These are phyloP conservation scores for Xerocomellus chrysenteron DNA, from an alignment of 768 basidiomycete genomes.

Conservation along the genomic window DNA sequence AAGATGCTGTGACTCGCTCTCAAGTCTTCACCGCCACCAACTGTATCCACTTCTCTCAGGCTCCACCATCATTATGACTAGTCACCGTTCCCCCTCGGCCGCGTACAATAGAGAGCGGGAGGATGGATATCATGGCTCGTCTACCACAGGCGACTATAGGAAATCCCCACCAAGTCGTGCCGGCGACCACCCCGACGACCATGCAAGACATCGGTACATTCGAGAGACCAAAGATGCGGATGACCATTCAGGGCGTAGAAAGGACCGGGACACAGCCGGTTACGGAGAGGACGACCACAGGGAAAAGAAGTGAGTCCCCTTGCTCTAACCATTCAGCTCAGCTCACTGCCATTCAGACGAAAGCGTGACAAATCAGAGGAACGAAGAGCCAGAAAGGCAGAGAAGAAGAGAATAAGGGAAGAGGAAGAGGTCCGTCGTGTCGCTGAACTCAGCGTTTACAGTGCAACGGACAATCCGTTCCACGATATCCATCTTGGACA, in stretches of 20 bases:
- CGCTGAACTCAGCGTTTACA: constrained; percentile 94
- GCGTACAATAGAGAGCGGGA: constrained; percentile 23
- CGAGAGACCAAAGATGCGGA: constrained; percentile 33
- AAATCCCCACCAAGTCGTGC: constrained; percentile 35
- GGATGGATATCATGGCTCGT: constrained; percentile 35
- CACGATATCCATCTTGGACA: constrained; percentile 95
- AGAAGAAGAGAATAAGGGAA: constrained; percentile 78
- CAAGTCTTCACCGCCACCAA: background rate
- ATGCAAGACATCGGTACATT: constrained; percentile 31
- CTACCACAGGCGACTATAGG: constrained; percentile 30
- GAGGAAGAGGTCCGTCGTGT: constrained; percentile 91
- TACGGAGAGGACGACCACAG: constrained; percentile 34
- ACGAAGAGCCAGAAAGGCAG: constrained; percentile 78
- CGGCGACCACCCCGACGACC: constrained; percentile 26
- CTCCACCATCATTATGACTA: constrained; percentile 38
- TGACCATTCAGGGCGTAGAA: constrained; percentile 30
- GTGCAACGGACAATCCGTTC: constrained; percentile 96
- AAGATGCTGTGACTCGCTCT: background rate
- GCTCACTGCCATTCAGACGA: constrained; percentile 47
- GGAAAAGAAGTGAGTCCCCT: constrained; percentile 46
- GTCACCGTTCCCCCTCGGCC: constrained; percentile 49
- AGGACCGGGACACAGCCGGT: constrained; percentile 20
- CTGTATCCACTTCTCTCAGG: background rate
- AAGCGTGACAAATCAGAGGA: constrained; percentile 89
- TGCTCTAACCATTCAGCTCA: background rate